A percentile compares a stretch with the other conserved stretches of the same genome.
Evolutionary conservation across 2,329 filamentous ascomycete species (phyloP).

Genomic region (Fusarium nisikadoi): DNA sequence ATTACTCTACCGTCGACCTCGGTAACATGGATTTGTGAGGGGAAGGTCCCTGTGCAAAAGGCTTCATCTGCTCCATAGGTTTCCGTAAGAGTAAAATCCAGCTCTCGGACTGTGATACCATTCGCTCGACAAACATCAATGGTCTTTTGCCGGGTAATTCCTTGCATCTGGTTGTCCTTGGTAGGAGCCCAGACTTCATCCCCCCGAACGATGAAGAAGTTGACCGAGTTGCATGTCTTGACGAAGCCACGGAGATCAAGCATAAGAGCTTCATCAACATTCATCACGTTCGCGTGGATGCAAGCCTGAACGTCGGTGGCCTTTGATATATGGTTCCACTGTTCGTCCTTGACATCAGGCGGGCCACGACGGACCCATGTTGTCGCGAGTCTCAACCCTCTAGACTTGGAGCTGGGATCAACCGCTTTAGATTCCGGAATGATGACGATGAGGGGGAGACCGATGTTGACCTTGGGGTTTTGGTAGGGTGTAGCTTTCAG

Average conservation of each 20-base stretch:
- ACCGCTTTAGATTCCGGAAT: constrained; percentile 8
- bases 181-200: constrained; percentile 17
- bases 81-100: neutral
- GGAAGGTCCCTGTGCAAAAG: neutral
- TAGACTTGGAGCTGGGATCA: constrained; percentile 7
- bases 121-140: neutral
- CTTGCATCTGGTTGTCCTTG: constrained; percentile 19
- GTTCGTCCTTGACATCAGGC: constrained; percentile 3
- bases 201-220: neutral
- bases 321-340: constrained; percentile 20
- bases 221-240: constrained; percentile 13
- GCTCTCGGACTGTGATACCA: rapidly evolving
- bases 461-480: constrained; percentile 1
- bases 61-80: constrained; percentile 1
- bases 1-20: neutral
- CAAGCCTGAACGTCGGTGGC: neutral
- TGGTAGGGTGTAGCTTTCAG: neutral
- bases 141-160: neutral
- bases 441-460: neutral
- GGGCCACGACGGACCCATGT: neutral
- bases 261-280: neutral
- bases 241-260: neutral
- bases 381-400: neutral
- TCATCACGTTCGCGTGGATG: constrained; percentile 4
- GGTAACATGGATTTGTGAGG: neutral